phyloP scores from a whole-genome alignment of 495 filamentous ascomycete species.

The Daldinia loculata region DNA sequence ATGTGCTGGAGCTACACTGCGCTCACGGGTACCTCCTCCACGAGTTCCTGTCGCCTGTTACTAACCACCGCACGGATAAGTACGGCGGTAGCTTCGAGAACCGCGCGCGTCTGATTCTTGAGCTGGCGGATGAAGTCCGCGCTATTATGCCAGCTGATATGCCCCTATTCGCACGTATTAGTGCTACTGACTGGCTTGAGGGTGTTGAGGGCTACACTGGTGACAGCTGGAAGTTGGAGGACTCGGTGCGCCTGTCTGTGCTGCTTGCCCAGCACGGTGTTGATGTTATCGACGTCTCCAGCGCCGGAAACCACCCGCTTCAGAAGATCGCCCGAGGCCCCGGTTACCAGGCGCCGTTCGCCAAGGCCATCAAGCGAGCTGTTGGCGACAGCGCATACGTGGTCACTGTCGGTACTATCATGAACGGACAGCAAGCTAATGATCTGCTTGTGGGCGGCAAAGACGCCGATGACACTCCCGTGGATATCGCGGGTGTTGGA shows the following conservation, averaged over 20 bases:
- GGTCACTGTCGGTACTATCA: conserved; percentile 69
- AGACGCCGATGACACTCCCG: conserved; percentile 33
- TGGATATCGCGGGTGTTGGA: conserved; percentile 69
- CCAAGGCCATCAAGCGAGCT: conserved; percentile 66
- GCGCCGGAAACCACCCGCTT: conserved; percentile 64
- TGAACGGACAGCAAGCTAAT: conserved; percentile 63
- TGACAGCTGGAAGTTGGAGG: conserved; percentile 63
- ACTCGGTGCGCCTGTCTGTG: conserved; percentile 62
- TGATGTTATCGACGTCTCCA: conserved; percentile 71
- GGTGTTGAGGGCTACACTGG: conserved; percentile 46
- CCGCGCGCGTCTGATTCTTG: conserved; percentile 60
- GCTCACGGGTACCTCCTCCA: conserved; percentile 68
- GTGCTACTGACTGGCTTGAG: conserved; percentile 71
- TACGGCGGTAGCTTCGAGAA: conserved; percentile 69
- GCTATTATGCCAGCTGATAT: conserved; percentile 60
- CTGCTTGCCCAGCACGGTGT: conserved; percentile 64
- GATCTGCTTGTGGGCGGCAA: conserved; percentile 56
- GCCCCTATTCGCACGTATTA: conserved; percentile 71
- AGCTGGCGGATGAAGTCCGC: conserved; percentile 58
- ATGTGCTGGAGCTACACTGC: conserved; percentile 64
- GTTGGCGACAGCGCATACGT: conserved; percentile 66
- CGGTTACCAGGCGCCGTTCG: conserved; percentile 67
- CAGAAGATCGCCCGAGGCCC: conserved; percentile 66
- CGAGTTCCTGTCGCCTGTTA: conserved; percentile 66
- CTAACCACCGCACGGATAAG: conserved; percentile 66